Evolutionary conservation across 805 yeast genomes (phyloP).

Genomic region (Metschnikowia vanudenii): DNA sequence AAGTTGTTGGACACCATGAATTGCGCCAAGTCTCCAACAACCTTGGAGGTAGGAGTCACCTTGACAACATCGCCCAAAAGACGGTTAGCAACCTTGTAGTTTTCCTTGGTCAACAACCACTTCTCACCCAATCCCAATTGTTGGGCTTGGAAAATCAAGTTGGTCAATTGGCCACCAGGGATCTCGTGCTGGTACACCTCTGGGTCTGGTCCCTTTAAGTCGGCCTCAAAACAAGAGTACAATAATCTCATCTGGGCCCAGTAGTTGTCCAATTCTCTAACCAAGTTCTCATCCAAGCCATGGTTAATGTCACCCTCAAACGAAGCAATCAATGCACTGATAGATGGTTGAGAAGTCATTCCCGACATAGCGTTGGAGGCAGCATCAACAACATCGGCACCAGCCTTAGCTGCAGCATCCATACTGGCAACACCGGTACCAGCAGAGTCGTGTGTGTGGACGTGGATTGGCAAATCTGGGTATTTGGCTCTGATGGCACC

Average conservation of each 20-base stretch:
- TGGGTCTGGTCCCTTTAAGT: slow-evolving; percentile 98
- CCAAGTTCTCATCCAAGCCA: slow-evolving; percentile 62
- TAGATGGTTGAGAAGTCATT: slow-evolving; percentile 96
- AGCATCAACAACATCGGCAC: slow-evolving; percentile 98
- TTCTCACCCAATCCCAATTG: slow-evolving; percentile 96
- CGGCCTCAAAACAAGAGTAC: slow-evolving; percentile 97
- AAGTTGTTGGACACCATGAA: slow-evolving; percentile 97
- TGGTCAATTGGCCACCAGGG: slow-evolving; percentile 99
- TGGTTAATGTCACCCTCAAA: slow-evolving; percentile 82
- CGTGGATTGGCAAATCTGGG: slow-evolving; percentile 96
- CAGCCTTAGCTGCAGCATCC: slow-evolving; percentile 91
- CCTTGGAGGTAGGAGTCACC: slow-evolving; percentile 99
- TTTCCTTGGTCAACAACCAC: slow-evolving; percentile 95
- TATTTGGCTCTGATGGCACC: slow-evolving; percentile 78
- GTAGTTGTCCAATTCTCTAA: slow-evolving; percentile 85
- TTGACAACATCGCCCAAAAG: slow-evolving; percentile 95
- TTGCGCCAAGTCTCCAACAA: slow-evolving; percentile 99
- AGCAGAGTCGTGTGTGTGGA: slow-evolving; percentile 98
- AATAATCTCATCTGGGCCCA: slow-evolving; percentile 99
- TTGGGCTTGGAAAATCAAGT: slow-evolving; percentile 97
- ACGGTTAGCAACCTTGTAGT: slow-evolving; percentile 87
- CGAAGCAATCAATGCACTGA: slow-evolving; percentile 89
- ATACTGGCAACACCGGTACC: slow-evolving; percentile 98
- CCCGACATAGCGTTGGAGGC: slow-evolving; percentile 98
- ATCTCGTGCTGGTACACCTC: slow-evolving; percentile 98